Conservation (phyloP, 129 eudicot species). For the Flaveria bidentis region DNA sequence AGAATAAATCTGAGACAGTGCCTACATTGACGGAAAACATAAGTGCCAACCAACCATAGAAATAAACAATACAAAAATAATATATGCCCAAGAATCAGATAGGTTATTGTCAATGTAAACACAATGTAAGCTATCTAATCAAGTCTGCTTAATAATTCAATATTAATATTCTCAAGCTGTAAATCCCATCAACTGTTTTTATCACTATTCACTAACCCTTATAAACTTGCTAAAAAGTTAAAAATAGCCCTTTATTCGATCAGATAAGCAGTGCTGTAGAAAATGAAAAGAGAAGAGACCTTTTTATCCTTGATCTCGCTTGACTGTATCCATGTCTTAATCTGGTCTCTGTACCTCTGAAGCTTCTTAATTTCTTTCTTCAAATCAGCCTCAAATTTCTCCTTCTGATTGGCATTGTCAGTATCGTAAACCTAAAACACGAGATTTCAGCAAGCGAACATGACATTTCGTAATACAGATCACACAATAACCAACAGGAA, state of each 20-base stretch:
- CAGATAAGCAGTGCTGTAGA: background rate
- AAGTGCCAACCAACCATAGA: slow-evolving; percentile 18
- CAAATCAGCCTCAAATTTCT: slow-evolving; percentile 97
- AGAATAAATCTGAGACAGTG: slow-evolving; percentile 2
- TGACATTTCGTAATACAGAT: background rate
- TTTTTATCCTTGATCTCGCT: slow-evolving; percentile 98
- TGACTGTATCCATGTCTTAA: slow-evolving; percentile 98
- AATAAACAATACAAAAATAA: background rate
- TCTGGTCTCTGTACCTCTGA: slow-evolving; percentile 97
- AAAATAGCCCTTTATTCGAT: background rate
- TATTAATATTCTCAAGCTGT: background rate
- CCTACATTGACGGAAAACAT: background rate
- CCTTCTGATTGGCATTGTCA: slow-evolving; percentile 95
- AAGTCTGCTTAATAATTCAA: background rate
- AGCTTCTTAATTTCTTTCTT: slow-evolving; percentile 97
- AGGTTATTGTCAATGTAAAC: background rate
- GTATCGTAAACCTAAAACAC: slow-evolving; percentile 85
- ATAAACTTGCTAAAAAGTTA: background rate
- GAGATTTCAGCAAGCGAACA: background rate
- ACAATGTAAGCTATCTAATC: background rate
- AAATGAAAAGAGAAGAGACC: slow-evolving; percentile 40
- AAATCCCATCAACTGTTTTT: background rate
- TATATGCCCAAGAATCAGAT: slow-evolving; percentile 11
- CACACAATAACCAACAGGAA: slow-evolving; percentile 2
- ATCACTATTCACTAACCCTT: background rate